Base-by-base conservation (phyloP, 164 flowering plant genomes). In the Buxus sempervirens region DNA sequence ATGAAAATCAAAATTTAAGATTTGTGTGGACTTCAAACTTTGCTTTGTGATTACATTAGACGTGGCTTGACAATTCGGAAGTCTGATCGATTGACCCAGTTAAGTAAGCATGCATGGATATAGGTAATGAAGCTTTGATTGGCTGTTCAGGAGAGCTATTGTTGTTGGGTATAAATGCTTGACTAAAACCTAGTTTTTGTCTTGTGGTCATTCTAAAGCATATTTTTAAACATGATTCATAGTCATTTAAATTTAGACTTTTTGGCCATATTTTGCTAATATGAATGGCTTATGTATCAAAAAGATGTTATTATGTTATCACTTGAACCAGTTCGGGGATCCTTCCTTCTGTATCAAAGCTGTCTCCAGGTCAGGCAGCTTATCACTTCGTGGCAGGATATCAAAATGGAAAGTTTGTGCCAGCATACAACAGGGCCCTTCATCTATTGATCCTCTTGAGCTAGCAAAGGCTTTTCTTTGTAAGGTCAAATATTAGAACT, bases 291-390 rank as follows among this genome's bases (percentile, higher is more conserved):
- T 13, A 21, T 22, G 21, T 9, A 55, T 55, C 4, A 22, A 55
- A 14, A 55, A 28, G 14, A 21, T 14, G 41, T 38, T 38, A 53
- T 62, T 22, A 38, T 42, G 32, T 54, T 62, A 22, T 64, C 8
- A 70, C 24, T 32, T 72, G 55, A 22, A 74, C 71, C 84, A 85
- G 89, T 68, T 79, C 84, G 28, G 78, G 86, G 69, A 63, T 65
- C 24, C 68, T 85, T 56, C 87, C 89, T 53, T 63, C 82, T 19
- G 53, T 73, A 26, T 77, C 86, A 45, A 83, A 82, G 73, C 84
- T 85, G 61, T 78, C 83, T 26, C 80, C 85, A 54, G 86, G 84
- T 22, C 89, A 85, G 62, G 86, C 86, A 66, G 89, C 86, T 10
- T 85, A 83, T 73, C 89, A 85, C 70, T 85, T 82, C 72, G 59